phyloP scores from a whole-genome alignment of 2,329 filamentous ascomycete species.

The Septoria linicola region DNA sequence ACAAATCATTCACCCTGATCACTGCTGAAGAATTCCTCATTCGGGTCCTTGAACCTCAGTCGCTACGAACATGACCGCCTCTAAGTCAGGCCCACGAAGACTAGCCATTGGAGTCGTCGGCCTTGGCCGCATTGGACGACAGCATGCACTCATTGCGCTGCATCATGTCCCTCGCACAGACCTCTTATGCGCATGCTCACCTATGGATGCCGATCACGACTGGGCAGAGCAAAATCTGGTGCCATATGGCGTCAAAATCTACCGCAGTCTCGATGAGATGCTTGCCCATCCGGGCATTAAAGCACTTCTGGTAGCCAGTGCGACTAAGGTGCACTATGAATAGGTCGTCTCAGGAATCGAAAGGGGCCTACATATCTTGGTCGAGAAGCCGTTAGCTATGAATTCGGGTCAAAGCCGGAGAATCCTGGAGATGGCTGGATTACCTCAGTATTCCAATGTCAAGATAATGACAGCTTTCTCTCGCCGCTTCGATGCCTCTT shows the following conservation, averaged over 20 bases:
- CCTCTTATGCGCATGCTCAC: constrained; percentile 48
- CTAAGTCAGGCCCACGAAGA: not conserved
- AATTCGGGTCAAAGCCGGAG: constrained; percentile 17
- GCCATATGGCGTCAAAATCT: constrained; percentile 54
- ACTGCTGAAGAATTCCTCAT: no score
- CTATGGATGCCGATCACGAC: constrained; percentile 34
- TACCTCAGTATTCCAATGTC: constrained; percentile 32
- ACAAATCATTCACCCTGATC: no score
- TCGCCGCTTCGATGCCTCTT: constrained; percentile 48
- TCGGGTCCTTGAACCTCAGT: no score
- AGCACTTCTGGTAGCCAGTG: constrained; percentile 56
- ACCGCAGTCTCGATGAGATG: constrained; percentile 57
- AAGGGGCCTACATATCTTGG: constrained; percentile 55
- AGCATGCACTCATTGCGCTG: constrained; percentile 38
- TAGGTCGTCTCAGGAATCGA: constrained; percentile 58
- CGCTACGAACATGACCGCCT: no score
- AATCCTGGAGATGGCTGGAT: constrained; percentile 12
- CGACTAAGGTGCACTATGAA: constrained; percentile 56
- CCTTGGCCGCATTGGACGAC: constrained; percentile 22
- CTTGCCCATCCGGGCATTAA: constrained; percentile 55
- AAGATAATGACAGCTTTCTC: constrained; percentile 49
- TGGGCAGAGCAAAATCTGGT: constrained; percentile 54
- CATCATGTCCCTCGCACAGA: constrained; percentile 46
- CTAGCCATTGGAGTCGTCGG: constrained; percentile 22
- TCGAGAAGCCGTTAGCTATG: constrained; percentile 51